Evolutionary conservation across 106 monocot species (phyloP).

Genomic region (Hemerocallis citrina): DNA sequence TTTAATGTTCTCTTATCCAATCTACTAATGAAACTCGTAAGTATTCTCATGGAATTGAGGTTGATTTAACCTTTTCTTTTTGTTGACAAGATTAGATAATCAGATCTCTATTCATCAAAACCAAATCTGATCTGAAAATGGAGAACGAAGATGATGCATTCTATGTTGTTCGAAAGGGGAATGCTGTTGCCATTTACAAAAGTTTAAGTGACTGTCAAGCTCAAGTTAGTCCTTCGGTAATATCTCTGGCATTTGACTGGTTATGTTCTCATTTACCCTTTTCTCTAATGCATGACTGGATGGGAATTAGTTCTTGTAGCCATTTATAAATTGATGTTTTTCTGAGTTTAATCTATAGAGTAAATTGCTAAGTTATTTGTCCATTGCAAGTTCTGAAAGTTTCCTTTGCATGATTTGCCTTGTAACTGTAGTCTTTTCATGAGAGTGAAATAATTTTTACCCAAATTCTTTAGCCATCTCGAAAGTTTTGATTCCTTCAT

Average conservation of each 20-base stretch:
- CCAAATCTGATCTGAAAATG: neutral
- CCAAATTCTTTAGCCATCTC: too few species aligned
- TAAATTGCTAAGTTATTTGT: too few species aligned
- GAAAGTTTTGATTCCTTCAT: constrained; percentile 1
- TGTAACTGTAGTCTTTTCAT: too few species aligned
- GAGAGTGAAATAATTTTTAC: too few species aligned
- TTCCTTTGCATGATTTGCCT: too few species aligned
- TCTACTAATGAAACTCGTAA: too few species aligned
- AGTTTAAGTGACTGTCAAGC: constrained; percentile 60
- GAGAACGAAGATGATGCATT: constrained; percentile 43
- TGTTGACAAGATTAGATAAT: too few species aligned
- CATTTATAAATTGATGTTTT: neutral
- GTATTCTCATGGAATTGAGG: too few species aligned
- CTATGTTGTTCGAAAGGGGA: constrained; percentile 77
- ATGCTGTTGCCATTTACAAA: constrained; percentile 42
- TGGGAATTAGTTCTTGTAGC: neutral
- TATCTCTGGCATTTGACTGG: neutral
- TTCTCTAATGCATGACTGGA: neutral
- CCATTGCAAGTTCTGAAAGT: too few species aligned
- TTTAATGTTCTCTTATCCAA: too few species aligned
- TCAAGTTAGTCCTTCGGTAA: constrained; percentile 72
- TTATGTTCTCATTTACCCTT: neutral
- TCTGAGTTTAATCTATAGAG: too few species aligned
- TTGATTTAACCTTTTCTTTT: too few species aligned
- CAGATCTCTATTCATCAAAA: neutral